Evolutionary conservation across 1,139 yeast species (phyloP).

Genomic region (Yamadazyma diddensiae): DNA sequence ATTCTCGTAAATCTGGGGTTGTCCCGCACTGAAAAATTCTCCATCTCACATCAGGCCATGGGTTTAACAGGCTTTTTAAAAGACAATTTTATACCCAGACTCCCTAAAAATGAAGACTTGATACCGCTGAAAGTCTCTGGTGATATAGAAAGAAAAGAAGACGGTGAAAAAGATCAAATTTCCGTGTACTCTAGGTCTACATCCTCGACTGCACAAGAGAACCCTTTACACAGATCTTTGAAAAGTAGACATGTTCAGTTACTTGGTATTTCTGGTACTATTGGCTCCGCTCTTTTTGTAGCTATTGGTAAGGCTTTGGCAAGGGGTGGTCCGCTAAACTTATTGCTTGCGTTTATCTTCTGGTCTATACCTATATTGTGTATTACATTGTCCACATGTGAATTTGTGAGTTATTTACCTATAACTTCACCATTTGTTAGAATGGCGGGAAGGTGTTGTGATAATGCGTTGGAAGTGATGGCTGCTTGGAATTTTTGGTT

Average conservation of each 20-base stretch:
- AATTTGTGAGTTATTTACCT: constrained; percentile 79
- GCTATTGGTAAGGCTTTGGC: constrained; percentile 45
- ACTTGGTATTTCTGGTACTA: constrained; percentile 50
- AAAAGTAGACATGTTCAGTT: constrained; percentile 44
- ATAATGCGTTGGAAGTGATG: constrained; percentile 72
- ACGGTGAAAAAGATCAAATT: constrained; percentile 8
- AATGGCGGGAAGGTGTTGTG: constrained; percentile 57
- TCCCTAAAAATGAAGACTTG: constrained; percentile 13
- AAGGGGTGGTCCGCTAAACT: constrained; percentile 47
- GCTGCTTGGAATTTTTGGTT: constrained; percentile 84
- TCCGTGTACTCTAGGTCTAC: constrained; percentile 17
- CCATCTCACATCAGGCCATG: constrained; percentile 7
- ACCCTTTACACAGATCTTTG: constrained; percentile 20
- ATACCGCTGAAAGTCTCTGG: neutral
- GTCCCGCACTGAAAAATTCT: too few relatives aligned
- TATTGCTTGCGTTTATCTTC: constrained; percentile 40
- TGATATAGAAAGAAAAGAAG: constrained; percentile 1
- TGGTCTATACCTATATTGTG: constrained; percentile 56
- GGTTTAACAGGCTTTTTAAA: constrained; percentile 13
- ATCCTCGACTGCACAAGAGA: constrained; percentile 14
- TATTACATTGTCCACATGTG: constrained; percentile 73
- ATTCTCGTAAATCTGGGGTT: too few relatives aligned
- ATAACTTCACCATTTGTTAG: constrained; percentile 60
- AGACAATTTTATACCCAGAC: constrained; percentile 19
- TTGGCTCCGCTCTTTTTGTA: constrained; percentile 49